Evolutionary conservation across 2,329 filamentous ascomycete species (phyloP).

Genomic region (Colletotrichum sp.): DNA sequence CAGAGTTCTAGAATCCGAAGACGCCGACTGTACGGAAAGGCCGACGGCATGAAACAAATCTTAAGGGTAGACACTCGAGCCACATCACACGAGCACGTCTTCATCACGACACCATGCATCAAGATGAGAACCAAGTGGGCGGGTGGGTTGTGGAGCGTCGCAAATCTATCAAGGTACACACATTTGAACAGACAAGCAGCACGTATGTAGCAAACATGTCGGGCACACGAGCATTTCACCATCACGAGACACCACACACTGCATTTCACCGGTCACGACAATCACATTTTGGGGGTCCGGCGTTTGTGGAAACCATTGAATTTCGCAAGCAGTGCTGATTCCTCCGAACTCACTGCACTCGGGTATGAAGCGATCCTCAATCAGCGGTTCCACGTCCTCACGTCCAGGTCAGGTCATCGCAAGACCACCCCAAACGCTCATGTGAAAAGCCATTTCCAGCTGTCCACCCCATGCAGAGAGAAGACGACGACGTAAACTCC

Average conservation of each 20-base stretch:
- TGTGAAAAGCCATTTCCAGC: slow-evolving; percentile 64
- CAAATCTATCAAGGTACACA: neutral
- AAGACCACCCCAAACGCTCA: slow-evolving; percentile 53
- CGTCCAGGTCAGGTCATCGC: slow-evolving; percentile 43
- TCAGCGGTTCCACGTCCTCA: slow-evolving; percentile 68
- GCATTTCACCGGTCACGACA: neutral
- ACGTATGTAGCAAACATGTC: neutral
- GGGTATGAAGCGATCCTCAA: slow-evolving; percentile 70
- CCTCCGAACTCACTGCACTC: slow-evolving; percentile 52
- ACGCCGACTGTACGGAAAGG: neutral
- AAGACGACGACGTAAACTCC: slow-evolving; percentile 20
- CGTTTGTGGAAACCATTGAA: slow-evolving; percentile 57
- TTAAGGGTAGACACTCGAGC: neutral
- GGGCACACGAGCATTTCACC: neutral
- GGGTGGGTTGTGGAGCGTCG: neutral
- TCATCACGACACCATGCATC: neutral
- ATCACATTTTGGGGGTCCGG: neutral
- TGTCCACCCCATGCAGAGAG: slow-evolving; percentile 59
- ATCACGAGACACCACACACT: neutral
- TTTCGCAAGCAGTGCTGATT: slow-evolving; percentile 63
- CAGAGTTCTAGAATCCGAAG: neutral
- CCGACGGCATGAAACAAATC: neutral
- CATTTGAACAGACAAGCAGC: neutral
- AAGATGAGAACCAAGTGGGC: neutral
- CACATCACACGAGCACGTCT: neutral